A percentile compares a stretch with the other conserved stretches of the same genome.
phyloP scores from a whole-genome alignment of 169 alveolate species.

The Eimeria acervulina region DNA sequence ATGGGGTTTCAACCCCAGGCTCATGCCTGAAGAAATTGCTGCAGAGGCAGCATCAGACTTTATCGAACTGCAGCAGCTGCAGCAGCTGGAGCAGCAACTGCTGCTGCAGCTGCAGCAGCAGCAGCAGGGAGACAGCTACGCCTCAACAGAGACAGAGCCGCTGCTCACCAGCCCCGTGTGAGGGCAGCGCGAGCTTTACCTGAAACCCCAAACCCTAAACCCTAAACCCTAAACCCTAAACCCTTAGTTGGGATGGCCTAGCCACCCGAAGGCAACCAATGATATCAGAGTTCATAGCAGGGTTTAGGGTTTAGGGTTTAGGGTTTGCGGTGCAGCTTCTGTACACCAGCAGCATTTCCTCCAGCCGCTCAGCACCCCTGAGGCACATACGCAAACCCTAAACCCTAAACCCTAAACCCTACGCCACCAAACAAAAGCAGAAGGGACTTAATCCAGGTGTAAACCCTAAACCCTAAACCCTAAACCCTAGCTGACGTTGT shows the following conservation, averaged over 20 bases:
- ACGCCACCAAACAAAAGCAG: no score
- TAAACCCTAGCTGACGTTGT: slow-evolving; percentile 53
- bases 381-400: slow-evolving; percentile 25
- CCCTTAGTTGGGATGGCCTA: background rate
- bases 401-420: slow-evolving; percentile 20
- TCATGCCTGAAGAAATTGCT: slow-evolving; percentile 55
- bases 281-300: no score
- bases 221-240: background rate
- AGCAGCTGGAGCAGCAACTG: slow-evolving; percentile 26
- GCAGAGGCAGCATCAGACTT: slow-evolving; percentile 45
- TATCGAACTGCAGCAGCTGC: background rate
- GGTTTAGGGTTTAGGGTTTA: slow-evolving; percentile 25
- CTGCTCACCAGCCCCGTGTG: slow-evolving; percentile 45
- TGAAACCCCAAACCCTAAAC: slow-evolving; percentile 35
- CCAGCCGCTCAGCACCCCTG: slow-evolving; percentile 40
- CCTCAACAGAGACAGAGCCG: slow-evolving; percentile 1
- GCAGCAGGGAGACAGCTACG: slow-evolving; percentile 47
- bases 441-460: background rate
- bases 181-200: background rate
- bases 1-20: slow-evolving; percentile 59
- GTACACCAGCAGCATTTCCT: slow-evolving; percentile 55
- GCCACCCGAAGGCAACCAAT: background rate
- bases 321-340: slow-evolving; percentile 62
- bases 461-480: slow-evolving; percentile 59
- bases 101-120: slow-evolving; percentile 46